phyloP scores from a whole-genome alignment of 192 early-diverging fungal genomes.

The Umbelopsis sp. region DNA sequence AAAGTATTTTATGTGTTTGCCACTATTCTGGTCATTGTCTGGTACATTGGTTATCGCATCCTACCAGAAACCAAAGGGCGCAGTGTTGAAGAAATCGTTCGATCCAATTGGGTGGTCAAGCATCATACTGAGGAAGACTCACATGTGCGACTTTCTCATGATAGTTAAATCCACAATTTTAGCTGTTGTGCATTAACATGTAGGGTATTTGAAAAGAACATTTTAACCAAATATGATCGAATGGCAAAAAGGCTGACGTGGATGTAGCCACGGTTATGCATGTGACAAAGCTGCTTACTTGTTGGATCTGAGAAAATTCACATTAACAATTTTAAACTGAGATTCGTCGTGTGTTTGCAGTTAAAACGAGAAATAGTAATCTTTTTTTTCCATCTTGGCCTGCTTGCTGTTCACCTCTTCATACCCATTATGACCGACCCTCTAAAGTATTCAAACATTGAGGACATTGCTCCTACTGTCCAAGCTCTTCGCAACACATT shows the following conservation, averaged over 20 bases:
- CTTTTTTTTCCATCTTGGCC: too few species aligned
- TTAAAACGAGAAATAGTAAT: too few species aligned
- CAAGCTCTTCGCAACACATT: slow-evolving; percentile 22
- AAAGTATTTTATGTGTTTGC: slow-evolving; percentile 73
- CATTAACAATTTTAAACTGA: background rate
- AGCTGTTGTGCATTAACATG: too few species aligned
- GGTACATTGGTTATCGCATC: slow-evolving; percentile 46
- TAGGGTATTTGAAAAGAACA: too few species aligned
- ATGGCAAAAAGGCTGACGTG: slow-evolving; percentile 1
- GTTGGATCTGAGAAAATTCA: background rate
- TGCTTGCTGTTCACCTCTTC: too few species aligned
- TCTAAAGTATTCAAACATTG: background rate
- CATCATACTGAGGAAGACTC: background rate
- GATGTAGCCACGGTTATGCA: background rate
- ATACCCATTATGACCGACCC: too few species aligned
- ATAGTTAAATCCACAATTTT: too few species aligned
- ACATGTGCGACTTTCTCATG: background rate
- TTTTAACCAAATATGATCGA: too few species aligned
- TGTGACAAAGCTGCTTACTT: background rate
- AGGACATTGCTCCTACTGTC: slow-evolving; percentile 21
- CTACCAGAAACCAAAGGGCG: slow-evolving; percentile 76
- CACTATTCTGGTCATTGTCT: slow-evolving; percentile 34
- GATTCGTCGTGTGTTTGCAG: background rate
- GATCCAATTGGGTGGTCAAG: slow-evolving; percentile 29
- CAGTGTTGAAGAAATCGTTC: slow-evolving; percentile 55